These are phyloP conservation scores for Brassica incana DNA, from an alignment of 345 rosid genomes.

Conservation along the genomic window DNA sequence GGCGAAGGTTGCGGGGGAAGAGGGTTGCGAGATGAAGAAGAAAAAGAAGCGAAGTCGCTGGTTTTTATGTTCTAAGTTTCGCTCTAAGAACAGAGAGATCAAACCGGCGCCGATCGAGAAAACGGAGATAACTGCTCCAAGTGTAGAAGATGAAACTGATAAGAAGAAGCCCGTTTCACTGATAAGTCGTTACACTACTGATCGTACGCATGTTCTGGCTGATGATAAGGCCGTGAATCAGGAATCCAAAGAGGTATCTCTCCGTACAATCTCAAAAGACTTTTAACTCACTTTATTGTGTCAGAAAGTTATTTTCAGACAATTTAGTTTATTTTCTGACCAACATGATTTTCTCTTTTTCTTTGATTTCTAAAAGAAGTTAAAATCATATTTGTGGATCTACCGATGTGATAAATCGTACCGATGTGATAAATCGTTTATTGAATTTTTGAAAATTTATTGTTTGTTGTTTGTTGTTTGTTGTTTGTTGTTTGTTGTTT, in stretches of 20 bases:
- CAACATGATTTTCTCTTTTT: background rate
- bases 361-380: background rate
- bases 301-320: background rate
- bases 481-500: background rate
- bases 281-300: background rate
- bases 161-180: constrained; percentile 19
- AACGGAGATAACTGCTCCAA: constrained; percentile 1
- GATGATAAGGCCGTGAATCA: constrained; percentile 25
- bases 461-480: background rate
- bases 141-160: background rate
- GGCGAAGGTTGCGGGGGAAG: constrained; percentile 5
- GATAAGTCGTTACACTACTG: constrained; percentile 25
- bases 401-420: background rate
- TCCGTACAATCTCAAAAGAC: background rate
- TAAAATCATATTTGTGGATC: background rate
- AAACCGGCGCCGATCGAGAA: constrained; percentile 50
- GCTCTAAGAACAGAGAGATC: constrained; percentile 40
- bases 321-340: background rate
- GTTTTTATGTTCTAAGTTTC: constrained; percentile 36
- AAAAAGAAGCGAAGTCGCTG: constrained; percentile 6
- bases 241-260: constrained; percentile 21
- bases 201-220: constrained; percentile 23
- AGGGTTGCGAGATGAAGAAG: constrained; percentile 17
- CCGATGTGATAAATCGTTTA: background rate
- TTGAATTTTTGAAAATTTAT: background rate